These are phyloP conservation scores for Neurospora discreta DNA, from an alignment of 495 filamentous ascomycete species.

Conservation along the genomic window DNA sequence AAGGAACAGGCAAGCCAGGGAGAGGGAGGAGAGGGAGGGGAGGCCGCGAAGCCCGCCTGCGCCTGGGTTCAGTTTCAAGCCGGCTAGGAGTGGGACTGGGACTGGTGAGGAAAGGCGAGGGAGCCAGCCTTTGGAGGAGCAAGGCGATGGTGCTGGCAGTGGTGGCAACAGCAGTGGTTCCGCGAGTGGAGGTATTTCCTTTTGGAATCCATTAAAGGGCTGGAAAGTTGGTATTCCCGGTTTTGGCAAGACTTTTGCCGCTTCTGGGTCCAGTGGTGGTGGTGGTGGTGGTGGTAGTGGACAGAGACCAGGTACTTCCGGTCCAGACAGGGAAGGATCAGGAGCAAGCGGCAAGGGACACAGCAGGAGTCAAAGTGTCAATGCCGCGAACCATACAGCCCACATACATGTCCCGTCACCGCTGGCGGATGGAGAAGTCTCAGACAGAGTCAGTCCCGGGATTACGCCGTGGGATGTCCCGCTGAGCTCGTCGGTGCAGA, in stretches of 20 bases:
- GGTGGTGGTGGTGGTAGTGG: too few species aligned
- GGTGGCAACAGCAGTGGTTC: neutral
- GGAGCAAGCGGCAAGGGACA: slow-evolving; percentile 12
- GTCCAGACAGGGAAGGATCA: slow-evolving; percentile 12
- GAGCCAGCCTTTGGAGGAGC: slow-evolving; percentile 19
- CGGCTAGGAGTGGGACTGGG: neutral
- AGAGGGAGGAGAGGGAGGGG: neutral
- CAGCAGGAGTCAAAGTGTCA: too few species aligned
- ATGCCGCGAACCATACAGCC: too few species aligned
- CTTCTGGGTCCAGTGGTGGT: too few species aligned
- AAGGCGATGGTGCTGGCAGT: slow-evolving; percentile 3
- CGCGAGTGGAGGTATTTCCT: slow-evolving; percentile 8
- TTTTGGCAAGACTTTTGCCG: neutral
- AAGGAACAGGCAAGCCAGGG: neutral
- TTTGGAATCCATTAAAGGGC: slow-evolving; percentile 16
- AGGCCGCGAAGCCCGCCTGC: neutral
- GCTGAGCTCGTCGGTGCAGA: neutral
- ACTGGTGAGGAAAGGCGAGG: slow-evolving; percentile 19
- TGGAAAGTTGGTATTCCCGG: neutral
- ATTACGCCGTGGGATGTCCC: slow-evolving; percentile 8
- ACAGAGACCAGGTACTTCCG: slow-evolving; percentile 8
- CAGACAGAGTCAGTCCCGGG: slow-evolving; percentile 5
- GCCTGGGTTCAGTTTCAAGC: neutral
- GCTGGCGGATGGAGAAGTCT: neutral
- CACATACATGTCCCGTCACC: neutral